phyloP scores from a whole-genome alignment of 169 alveolate species.

The Eimeria praecox region DNA sequence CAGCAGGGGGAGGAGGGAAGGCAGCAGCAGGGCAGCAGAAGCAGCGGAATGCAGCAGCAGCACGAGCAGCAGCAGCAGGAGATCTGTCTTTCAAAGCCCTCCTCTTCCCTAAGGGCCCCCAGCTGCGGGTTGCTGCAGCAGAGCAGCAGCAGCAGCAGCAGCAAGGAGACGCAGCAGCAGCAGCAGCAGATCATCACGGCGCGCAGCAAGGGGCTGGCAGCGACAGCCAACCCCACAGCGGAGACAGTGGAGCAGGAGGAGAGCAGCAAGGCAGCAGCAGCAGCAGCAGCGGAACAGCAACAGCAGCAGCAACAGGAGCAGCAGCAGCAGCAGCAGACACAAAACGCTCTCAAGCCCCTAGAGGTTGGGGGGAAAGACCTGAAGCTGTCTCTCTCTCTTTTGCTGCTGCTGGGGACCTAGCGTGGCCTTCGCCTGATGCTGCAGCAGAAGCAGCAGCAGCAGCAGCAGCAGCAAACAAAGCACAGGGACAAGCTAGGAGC shows the following conservation, averaged over 20 bases:
- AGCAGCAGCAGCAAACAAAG: constrained; percentile 10
- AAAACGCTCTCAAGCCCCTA: constrained; percentile 6
- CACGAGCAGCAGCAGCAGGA: constrained; percentile 22
- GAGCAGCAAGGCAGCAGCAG: constrained; percentile 40
- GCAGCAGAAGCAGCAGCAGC: constrained; percentile 61
- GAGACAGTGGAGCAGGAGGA: background rate
- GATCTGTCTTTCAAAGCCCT: constrained; percentile 74
- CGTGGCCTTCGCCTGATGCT: constrained; percentile 42
- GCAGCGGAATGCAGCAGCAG: constrained; percentile 5
- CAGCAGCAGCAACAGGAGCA: constrained; percentile 1
- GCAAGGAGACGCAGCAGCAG: constrained; percentile 13
- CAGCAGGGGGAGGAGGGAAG: background rate
- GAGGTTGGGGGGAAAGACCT: constrained; percentile 44
- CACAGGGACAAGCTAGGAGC: background rate
- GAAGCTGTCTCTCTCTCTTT: background rate
- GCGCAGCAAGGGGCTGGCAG: constrained; percentile 11
- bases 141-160: constrained; percentile 48
- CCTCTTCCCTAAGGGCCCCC: constrained; percentile 37
- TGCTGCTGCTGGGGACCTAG: constrained; percentile 25
- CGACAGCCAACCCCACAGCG: background rate
- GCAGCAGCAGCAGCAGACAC: background rate
- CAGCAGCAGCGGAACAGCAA: constrained; percentile 33
- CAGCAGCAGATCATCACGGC: background rate
- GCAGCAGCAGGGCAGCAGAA: constrained; percentile 19
- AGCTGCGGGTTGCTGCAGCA: constrained; percentile 61